Conservation (phyloP, 495 filamentous ascomycete genomes). For the Sphaerosporella brunnea region DNA sequence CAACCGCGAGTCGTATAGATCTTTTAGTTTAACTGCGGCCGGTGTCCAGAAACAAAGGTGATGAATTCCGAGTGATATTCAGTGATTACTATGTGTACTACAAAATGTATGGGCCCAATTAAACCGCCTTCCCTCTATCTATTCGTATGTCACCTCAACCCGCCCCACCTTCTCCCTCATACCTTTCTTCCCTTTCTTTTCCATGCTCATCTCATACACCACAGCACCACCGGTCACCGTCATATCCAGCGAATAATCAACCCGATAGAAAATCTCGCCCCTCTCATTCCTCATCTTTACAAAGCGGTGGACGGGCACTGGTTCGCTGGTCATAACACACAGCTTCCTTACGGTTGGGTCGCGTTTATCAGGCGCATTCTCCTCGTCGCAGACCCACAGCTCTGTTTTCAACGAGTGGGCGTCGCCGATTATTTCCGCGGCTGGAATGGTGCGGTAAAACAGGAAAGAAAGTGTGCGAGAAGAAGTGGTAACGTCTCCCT, state of each 20-base stretch:
- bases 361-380: conserved; percentile 21
- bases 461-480: conserved; percentile 28
- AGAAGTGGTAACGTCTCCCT: conserved; percentile 28
- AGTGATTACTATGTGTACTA: no score
- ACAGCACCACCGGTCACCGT: conserved; percentile 22
- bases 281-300: conserved; percentile 23
- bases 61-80: no score
- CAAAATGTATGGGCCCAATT: no score
- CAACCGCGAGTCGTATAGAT: no score
- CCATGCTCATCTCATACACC: conserved; percentile 24
- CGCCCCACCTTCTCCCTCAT: conserved; percentile 21
- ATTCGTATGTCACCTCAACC: conserved; percentile 24
- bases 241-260: conserved; percentile 25
- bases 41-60: no score
- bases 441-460: conserved; percentile 27
- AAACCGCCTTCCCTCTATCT: no score
- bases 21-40: no score
- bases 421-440: conserved; percentile 16
- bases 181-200: not conserved
- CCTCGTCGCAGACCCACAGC: conserved; percentile 25
- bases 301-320: conserved; percentile 20
- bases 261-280: conserved; percentile 20
- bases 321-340: conserved; percentile 24
- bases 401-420: conserved; percentile 24
- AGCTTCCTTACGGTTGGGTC: conserved; percentile 19